Evolutionary conservation across 805 yeast genomes (phyloP), one percentile per base, ranked within the genome.

Genomic region (Danielia reshetovae): DNA sequence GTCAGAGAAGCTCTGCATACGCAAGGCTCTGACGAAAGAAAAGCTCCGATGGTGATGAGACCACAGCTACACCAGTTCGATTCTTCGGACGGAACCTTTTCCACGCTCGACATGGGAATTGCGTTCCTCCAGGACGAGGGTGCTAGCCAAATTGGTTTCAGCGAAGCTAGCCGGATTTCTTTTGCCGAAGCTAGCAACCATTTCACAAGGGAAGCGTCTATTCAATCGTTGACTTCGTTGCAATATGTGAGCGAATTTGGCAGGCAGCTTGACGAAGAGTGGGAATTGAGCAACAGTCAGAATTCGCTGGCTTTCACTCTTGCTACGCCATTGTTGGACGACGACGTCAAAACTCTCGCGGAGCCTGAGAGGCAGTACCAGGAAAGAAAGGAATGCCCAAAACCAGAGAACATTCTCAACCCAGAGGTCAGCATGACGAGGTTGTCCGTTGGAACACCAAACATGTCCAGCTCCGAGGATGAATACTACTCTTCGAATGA

Each of bases 401-500:
- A 19, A 9, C 7, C 9, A 9, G 26, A 21, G 26, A 35, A 34
- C 19, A 15, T 24, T 30, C 14, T 10, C 24, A 18, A 30, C 40
- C 21, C 35, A 34, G 19, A 23, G 16, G 28, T 39, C 46, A 15
- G 24, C 32, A 38, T 18, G 15, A n/a, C 31, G 14, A 14, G 7
- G 18, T 29, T 18, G 29, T 8, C n/a, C 9, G n/a, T 24, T 7
- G 25, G 29, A 8, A 4, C 22, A 5, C 18, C 32, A 15, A 30
- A 34, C 21, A 16, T 35, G 7, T 40, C 48, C 15, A 54, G 54
- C 18, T 50, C 64, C 9, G 65, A 59, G 13, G 64, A 60, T 3
- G 68, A 62, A 41, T 60, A 49, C 39, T 61, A 40, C 36, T 57
- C 66, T 12, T 55, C 60, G 4, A 55, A 55, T 16, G 66, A 61